Conservation (phyloP, 73 alveolate genomes). For the Diophrys sp. region DNA sequence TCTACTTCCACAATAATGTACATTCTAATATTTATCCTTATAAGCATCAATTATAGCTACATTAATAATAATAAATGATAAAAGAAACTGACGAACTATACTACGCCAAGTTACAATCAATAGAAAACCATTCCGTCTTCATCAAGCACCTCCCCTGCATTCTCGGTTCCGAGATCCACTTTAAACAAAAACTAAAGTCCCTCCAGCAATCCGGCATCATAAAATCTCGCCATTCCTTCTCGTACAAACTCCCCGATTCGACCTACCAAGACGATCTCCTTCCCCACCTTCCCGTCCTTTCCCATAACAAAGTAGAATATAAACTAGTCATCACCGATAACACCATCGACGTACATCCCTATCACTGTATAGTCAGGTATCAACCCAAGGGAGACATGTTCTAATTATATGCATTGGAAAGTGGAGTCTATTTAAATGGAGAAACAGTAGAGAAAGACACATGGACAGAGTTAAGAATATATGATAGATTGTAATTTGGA, state of each 20-base stretch:
- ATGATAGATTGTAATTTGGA: constrained; percentile 54
- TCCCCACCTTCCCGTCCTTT: constrained; percentile 24
- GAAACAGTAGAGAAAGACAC: background rate
- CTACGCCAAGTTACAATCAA: constrained; percentile 49
- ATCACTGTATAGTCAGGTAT: constrained; percentile 22
- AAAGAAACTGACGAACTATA: constrained; percentile 2
- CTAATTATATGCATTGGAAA: constrained; percentile 17
- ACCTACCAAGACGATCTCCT: constrained; percentile 11
- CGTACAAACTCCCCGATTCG: background rate
- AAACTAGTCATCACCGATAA: background rate
- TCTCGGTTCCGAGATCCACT: constrained; percentile 39
- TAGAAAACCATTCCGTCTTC: constrained; percentile 21
- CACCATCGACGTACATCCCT: background rate
- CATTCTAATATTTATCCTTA: too few relatives aligned
- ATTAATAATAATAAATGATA: too few relatives aligned
- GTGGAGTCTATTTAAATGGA: background rate
- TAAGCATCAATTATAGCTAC: too few relatives aligned
- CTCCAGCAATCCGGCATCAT: background rate
- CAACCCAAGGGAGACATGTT: constrained; percentile 19
- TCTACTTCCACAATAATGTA: too few relatives aligned
- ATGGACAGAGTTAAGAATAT: constrained; percentile 47
- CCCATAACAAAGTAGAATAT: constrained; percentile 2
- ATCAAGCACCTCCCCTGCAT: constrained; percentile 41
- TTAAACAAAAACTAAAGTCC: constrained; percentile 7
- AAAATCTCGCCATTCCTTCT: background rate